Conservation (phyloP, 2,329 filamentous ascomycete species). For the Trichoderma afroharzianum region DNA sequence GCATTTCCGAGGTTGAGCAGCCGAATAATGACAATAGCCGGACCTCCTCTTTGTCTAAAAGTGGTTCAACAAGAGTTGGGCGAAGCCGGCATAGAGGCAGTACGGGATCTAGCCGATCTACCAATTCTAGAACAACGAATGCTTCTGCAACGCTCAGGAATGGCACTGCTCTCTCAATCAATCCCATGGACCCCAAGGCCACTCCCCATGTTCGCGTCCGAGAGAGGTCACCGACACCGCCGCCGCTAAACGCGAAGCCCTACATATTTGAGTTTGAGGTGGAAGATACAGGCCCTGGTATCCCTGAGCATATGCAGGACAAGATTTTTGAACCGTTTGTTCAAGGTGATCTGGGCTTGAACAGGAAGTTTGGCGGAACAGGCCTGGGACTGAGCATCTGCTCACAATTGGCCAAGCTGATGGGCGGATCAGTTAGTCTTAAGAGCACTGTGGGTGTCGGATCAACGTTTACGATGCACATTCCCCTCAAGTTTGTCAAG, state of each 20-base stretch:
- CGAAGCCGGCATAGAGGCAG: constrained; percentile 45
- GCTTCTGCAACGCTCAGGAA: constrained; percentile 30
- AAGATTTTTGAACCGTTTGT: constrained; percentile 93
- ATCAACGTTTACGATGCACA: constrained; percentile 76
- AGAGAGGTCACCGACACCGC: constrained; percentile 56
- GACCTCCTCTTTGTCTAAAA: constrained; percentile 50
- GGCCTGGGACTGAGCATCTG: constrained; percentile 87
- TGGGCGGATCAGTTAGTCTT: constrained; percentile 74
- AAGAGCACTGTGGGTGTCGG: constrained; percentile 70
- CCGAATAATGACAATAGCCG: constrained; percentile 42
- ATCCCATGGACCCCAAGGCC: constrained; percentile 56
- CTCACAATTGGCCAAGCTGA: constrained; percentile 76
- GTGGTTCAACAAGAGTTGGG: constrained; percentile 36
- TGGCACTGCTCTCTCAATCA: constrained; percentile 58
- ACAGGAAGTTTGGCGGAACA: constrained; percentile 86
- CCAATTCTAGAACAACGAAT: constrained; percentile 40
- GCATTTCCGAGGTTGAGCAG: constrained; percentile 58
- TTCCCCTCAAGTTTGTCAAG: constrained; percentile 74
- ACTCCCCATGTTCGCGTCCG: constrained; percentile 45
- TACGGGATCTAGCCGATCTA: constrained; percentile 49
- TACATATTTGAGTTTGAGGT: constrained; percentile 84
- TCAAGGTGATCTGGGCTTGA: constrained; percentile 84
- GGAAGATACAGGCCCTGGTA: constrained; percentile 82
- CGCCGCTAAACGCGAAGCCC: constrained; percentile 60
- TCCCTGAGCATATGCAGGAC: constrained; percentile 70